Conservation (phyloP, 2,329 filamentous ascomycete species). For the Botryosphaeria dothidea region DNA sequence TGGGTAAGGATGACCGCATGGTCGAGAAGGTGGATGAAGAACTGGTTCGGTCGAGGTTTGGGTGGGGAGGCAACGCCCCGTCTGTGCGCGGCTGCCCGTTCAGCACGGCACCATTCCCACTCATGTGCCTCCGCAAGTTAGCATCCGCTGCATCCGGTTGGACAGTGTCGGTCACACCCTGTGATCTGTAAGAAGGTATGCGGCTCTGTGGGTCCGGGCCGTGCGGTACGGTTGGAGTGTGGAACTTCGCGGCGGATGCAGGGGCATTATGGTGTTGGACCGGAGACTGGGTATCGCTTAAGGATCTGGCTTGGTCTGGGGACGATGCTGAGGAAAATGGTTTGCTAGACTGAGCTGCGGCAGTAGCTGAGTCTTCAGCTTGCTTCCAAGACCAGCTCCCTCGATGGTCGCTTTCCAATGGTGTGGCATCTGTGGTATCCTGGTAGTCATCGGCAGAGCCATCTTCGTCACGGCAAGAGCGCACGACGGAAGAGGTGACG, state of each 20-base stretch:
- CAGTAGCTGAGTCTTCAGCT: neutral
- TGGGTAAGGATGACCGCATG: constrained; percentile 4
- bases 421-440: neutral
- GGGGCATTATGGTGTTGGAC: neutral
- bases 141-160: neutral
- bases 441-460: constrained; percentile 1
- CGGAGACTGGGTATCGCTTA: neutral
- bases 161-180: neutral
- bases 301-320: neutral
- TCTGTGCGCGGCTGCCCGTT: constrained; percentile 6
- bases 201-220: neutral
- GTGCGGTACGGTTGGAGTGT: neutral
- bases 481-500: constrained; percentile 14
- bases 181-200: neutral
- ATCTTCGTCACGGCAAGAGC: constrained; percentile 10
- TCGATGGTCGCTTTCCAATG: neutral
- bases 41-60: neutral
- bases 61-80: neutral
- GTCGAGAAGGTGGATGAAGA: constrained; percentile 11
- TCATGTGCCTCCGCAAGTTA: neutral
- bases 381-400: neutral
- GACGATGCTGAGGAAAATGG: neutral
- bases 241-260: neutral
- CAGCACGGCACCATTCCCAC: neutral
- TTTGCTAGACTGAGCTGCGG: neutral